Base-by-base conservation (phyloP, 345 rosid genomes). In the Aquilaria malaccensis region DNA sequence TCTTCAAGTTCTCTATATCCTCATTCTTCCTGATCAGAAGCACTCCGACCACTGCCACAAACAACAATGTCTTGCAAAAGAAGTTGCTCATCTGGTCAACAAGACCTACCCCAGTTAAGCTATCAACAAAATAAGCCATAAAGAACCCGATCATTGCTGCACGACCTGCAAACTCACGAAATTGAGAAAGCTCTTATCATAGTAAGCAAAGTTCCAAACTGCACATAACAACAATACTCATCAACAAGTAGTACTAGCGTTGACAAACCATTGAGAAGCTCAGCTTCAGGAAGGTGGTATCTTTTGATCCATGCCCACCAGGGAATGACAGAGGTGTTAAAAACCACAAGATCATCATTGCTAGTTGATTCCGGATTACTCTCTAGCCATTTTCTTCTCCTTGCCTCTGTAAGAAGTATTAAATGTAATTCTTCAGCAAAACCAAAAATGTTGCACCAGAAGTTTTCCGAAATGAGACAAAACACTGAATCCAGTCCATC, bases 291-390 rank as follows among this genome's bases (percentile, higher is more conserved):
- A 47, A 93, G 84, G 74, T 93, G 97, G 74, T 80, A 93, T 64
- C 96, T 81, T 79, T 87, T 87, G 66, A 84, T 78, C 98, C 97
- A 93, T 47, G 86, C 82, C 98, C 98, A 93, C 98, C 97, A 93
- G 55, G 97, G 98, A 48, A 93, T 70, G 13, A 84, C 80, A 55
- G 97, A 82, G 14, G 98, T 87, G 68, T 93, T 94, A 33, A 93
- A 93, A 60, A 89, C 74, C 15, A 93, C 79, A 66, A 82, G 94
- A 50, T 85, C 88, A 5, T 93, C 82, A 15, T 89, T 93, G 62
- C 78, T 85, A 13, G 91, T 81, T 11, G 95, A 73, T 71, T 89
- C 96, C 10, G 97, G 97, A 72, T 81, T 87, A 47, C 69, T 77
- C 74, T 87, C 80, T 0, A 93, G 83, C 95, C 87, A 89, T 79